Conservation (phyloP, 1,139 yeast species). For the Wickerhamiella infanticola region DNA sequence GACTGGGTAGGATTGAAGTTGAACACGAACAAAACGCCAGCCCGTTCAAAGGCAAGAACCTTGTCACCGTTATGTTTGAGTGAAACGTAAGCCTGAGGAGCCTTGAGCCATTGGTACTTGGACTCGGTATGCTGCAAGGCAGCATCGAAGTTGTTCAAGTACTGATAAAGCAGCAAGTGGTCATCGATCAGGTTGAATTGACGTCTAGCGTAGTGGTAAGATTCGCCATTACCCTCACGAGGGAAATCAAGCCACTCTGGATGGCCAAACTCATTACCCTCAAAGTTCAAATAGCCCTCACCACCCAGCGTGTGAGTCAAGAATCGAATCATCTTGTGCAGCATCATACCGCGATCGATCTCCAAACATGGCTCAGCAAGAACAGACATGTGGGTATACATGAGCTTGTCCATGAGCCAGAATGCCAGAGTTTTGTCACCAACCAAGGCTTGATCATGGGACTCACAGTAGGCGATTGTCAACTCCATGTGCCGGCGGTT, state of each 20-base stretch:
- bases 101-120: constrained; percentile 53
- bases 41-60: constrained; percentile 76
- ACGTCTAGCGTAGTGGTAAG: constrained; percentile 87
- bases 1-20: constrained; percentile 81
- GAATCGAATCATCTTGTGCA: constrained; percentile 81
- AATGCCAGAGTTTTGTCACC: constrained; percentile 95
- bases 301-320: constrained; percentile 85
- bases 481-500: constrained; percentile 82
- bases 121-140: constrained; percentile 70
- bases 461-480: constrained; percentile 86
- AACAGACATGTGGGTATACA: constrained; percentile 90
- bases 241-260: constrained; percentile 99
- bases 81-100: constrained; percentile 75
- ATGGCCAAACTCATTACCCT: constrained; percentile 97
- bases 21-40: constrained; percentile 68
- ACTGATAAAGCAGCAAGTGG: constrained; percentile 61
- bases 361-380: constrained; percentile 58
- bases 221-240: constrained; percentile 69
- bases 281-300: constrained; percentile 88
- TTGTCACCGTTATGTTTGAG: constrained; percentile 81
- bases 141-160: constrained; percentile 60
- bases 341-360: constrained; percentile 74
- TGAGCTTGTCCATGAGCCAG: constrained; percentile 97
- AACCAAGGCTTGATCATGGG: constrained; percentile 94
- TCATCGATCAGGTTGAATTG: constrained; percentile 82